Conservation (phyloP, 805 yeast species). For the Pichia occidentalis region DNA sequence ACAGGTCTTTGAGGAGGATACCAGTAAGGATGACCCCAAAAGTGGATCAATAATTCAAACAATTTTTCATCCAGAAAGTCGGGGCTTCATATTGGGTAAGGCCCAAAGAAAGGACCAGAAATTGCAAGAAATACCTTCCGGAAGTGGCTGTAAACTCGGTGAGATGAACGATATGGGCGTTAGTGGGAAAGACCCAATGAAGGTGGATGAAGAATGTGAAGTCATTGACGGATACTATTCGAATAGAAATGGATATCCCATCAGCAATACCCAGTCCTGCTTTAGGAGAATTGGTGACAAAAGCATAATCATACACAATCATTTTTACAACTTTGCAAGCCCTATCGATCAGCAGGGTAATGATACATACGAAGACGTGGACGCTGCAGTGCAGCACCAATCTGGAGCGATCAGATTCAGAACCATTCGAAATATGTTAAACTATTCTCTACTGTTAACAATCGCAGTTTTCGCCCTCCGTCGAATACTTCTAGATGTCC, state of each 20-base stretch:
- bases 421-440: conserved; percentile 1
- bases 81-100: conserved; percentile 11
- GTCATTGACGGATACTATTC: too few species aligned
- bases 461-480: conserved; percentile 7
- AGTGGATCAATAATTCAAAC: conserved; percentile 7
- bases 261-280: not conserved
- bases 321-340: conserved; percentile 10
- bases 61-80: conserved; percentile 12
- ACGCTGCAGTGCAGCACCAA: not conserved
- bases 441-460: conserved; percentile 9
- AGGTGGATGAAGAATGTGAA: not conserved
- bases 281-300: conserved; percentile 2
- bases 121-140: not conserved
- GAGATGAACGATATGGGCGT: not conserved
- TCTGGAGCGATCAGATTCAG: not conserved
- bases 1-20: too few species aligned
- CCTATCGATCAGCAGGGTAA: not conserved
- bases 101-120: not conserved
- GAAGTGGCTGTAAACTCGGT: not conserved
- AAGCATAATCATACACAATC: conserved; percentile 12
- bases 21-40: too few species aligned
- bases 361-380: not conserved
- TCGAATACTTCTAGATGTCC: conserved; percentile 50
- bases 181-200: not conserved
- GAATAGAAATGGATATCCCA: too few species aligned